Conservation (phyloP, 768 basidiomycete genomes). For the Xerocomellus amylosporus region DNA sequence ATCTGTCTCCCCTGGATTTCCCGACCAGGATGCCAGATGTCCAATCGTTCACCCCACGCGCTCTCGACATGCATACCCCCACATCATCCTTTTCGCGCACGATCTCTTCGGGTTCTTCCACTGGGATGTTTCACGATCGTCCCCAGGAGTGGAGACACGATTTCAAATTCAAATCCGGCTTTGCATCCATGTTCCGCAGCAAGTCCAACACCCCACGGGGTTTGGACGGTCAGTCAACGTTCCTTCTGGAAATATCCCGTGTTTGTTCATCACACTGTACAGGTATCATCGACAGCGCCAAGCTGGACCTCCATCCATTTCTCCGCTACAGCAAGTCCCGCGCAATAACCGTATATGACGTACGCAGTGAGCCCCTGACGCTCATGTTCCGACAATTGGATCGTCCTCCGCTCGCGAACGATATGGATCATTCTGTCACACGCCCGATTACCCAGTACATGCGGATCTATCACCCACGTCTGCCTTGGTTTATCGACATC, state of each 20-base stretch:
- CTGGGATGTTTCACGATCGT: slow-evolving; percentile 17
- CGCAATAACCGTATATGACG: slow-evolving; percentile 47
- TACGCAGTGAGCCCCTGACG: slow-evolving; percentile 41
- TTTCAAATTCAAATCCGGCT: slow-evolving; percentile 32
- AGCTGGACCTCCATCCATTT: slow-evolving; percentile 22
- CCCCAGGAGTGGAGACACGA: slow-evolving; percentile 31
- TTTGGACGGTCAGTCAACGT: slow-evolving; percentile 18
- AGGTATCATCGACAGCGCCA: slow-evolving; percentile 28
- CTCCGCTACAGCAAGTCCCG: slow-evolving; percentile 25
- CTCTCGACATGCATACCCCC: slow-evolving; percentile 24
- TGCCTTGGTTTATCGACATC: slow-evolving; percentile 72
- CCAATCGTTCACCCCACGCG: slow-evolving; percentile 12
- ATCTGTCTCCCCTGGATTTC: slow-evolving; percentile 22
- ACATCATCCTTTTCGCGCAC: slow-evolving; percentile 25
- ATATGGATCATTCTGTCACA: slow-evolving; percentile 54
- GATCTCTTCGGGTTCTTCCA: slow-evolving; percentile 8
- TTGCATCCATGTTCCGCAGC: slow-evolving; percentile 31
- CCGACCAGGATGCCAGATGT: slow-evolving; percentile 18
- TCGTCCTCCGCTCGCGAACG: slow-evolving; percentile 43
- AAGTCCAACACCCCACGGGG: slow-evolving; percentile 12
- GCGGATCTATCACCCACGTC: slow-evolving; percentile 52
- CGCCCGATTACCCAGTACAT: slow-evolving; percentile 48
- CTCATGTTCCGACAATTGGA: slow-evolving; percentile 46
- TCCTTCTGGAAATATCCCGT: neutral
- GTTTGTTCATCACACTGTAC: neutral